Evolutionary conservation across 108 stramenopile species (phyloP), one percentile per base, ranked within the genome.

Genomic region (Epithemia pelagica): DNA sequence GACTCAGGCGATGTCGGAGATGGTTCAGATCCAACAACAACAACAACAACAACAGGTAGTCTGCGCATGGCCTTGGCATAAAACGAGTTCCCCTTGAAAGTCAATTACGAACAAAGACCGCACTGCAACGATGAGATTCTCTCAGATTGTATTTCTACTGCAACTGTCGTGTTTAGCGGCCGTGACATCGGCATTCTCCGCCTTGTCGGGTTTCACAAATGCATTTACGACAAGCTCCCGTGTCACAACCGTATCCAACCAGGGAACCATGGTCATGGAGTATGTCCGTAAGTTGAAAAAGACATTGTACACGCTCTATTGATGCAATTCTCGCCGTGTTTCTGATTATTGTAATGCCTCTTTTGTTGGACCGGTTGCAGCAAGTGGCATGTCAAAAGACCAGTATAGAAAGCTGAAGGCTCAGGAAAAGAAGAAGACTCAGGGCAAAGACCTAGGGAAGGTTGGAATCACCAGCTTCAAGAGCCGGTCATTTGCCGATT

Each of bases 391-490:
- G 81, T 64, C 71, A 20, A 91, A 88, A 70, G 90, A 84, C 61
- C 90, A 91, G 64, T 91, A 86, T 85, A 56, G 57, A 61, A 91
- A 91, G 58, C 74, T 91, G 61, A 89, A 93, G 71, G 88, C 84
- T 23, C 60, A 30, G 0, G 91, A 92, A 68, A 77, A 78, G 69
- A 80, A 79, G 59, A 88, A 82, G 74, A 74, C 59, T 58, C 81
- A 82, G 61, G 91, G 91, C 27, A 91, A 88, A 74, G 82, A 94
- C 58, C 77, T 94, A 8, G 92, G 92, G 54, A 78, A 76, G 32
- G 74, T 74, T 65, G 92, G 92, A 20, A 89, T 94, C 56, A 90
- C 89, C 18, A 87, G 86, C 5, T 94, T 94, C 77, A 73, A 94
- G 72, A 85, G 83, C 32, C 81, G 92, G 30, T 74, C 82, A 2